These are phyloP conservation scores for Crithidia expoeki DNA, from an alignment of 208 protist genomes.

Conservation along the genomic window DNA sequence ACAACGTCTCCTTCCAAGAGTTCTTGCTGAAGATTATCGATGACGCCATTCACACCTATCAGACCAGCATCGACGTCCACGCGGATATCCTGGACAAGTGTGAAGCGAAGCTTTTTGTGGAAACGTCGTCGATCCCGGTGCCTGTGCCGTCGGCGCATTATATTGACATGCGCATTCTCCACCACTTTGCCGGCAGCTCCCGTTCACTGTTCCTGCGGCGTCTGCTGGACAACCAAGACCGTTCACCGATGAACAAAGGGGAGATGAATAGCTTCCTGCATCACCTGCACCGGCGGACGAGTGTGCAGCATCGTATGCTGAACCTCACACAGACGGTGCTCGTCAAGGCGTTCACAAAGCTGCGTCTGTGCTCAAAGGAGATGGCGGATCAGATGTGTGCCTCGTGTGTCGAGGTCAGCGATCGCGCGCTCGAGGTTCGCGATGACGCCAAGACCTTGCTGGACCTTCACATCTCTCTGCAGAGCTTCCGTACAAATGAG, in stretches of 20 bases:
- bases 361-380: slow-evolving; percentile 75
- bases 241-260: slow-evolving; percentile 60
- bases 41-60: slow-evolving; percentile 80
- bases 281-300: slow-evolving; percentile 85
- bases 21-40: slow-evolving; percentile 87
- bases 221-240: slow-evolving; percentile 63
- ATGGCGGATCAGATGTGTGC: slow-evolving; percentile 78
- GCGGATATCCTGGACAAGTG: slow-evolving; percentile 78
- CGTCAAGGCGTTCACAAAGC: slow-evolving; percentile 74
- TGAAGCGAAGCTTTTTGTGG: slow-evolving; percentile 80
- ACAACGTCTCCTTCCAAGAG: slow-evolving; percentile 80
- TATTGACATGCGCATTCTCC: slow-evolving; percentile 66
- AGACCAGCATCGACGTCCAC: slow-evolving; percentile 77
- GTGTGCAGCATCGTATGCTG: slow-evolving; percentile 83
- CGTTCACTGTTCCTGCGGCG: slow-evolving; percentile 72
- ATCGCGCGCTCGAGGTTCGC: slow-evolving; percentile 77
- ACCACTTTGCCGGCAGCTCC: slow-evolving; percentile 77
- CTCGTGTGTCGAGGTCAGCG: slow-evolving; percentile 71
- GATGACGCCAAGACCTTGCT: slow-evolving; percentile 86
- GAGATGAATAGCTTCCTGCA: slow-evolving; percentile 89
- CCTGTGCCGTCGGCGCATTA: slow-evolving; percentile 24
- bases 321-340: slow-evolving; percentile 71
- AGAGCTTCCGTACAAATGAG: slow-evolving; percentile 86
- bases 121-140: slow-evolving; percentile 4
- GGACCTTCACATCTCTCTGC: slow-evolving; percentile 80